Evolutionary conservation across 139 green algal species (phyloP), one percentile per base, ranked within the genome.

Genomic region (Asterochloris erici): DNA sequence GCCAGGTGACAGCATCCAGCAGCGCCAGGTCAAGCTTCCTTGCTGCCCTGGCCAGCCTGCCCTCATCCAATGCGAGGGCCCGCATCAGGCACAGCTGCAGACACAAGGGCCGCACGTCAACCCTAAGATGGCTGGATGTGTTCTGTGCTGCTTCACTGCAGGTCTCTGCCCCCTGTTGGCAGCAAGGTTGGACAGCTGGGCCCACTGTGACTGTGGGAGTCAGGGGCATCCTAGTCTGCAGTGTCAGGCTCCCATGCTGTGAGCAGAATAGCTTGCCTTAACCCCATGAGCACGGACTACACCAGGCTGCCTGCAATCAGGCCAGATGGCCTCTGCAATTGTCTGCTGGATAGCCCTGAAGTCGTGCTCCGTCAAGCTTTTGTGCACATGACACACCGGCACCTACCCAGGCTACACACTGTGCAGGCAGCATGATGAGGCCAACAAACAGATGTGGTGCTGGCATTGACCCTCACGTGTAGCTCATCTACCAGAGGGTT

Each of bases 1-100:
- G 91, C 93, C 93, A 97, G 14, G 91, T 96, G 60, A 94, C 78
- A 73, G 83, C 61, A 76, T 94, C 89, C 81, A 95, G 85, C 62
- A 89, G 79, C 19, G 84, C 83, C 73, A 94, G 84, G 79, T 93
- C 77, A 76, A 90, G 81, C 1, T 60, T 62, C 17, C 83, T 85
- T 47, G 86, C 68, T 0, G 64, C 84, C 11, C 91, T 82, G 81
- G 88, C 73, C 61, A 74, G 83, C 29, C 81, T 63, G 63, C 70
- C 88, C 68, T 94, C 89, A 73, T 93, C 89, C 78, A 86, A 54
- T 15, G 81, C 81, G 63, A 95, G 75, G 15, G 85, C 79, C 19
- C 91, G 79, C 77, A 95, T 85, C 75, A 95, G 47, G 79, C 82
- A 87, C 19, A 92, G 29, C 75, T 92, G 86, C 70, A 85, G 79